These are phyloP conservation scores for Hanseniaspora mollemarum DNA, from an alignment of 805 yeast genomes.

Conservation along the genomic window DNA sequence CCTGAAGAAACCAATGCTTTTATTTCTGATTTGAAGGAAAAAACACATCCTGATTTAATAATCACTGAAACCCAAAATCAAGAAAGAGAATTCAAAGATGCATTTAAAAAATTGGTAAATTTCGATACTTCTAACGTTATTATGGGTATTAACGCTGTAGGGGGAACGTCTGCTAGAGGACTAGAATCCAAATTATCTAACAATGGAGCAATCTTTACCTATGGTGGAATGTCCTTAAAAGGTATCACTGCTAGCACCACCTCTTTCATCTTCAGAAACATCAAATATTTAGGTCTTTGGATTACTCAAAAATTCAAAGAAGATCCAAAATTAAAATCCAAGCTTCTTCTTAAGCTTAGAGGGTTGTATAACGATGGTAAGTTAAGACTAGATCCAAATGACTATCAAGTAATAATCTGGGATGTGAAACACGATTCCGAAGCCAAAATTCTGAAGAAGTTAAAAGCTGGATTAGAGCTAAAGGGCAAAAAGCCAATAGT, in stretches of 20 bases:
- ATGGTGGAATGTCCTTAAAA: slow-evolving; percentile 95
- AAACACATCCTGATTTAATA: slow-evolving; percentile 33
- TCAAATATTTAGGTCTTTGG: slow-evolving; percentile 88
- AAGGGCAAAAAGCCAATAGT: slow-evolving; percentile 28
- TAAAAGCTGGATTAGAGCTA: slow-evolving; percentile 35
- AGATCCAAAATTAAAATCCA: slow-evolving; percentile 49
- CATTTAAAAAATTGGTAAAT: slow-evolving; percentile 34
- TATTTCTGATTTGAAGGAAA: not conserved
- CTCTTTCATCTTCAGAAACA: slow-evolving; percentile 76
- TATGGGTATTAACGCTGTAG: slow-evolving; percentile 83
- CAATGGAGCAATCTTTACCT: slow-evolving; percentile 72
- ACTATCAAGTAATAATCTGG: slow-evolving; percentile 31
- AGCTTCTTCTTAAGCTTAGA: slow-evolving; percentile 45
- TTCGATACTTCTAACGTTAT: slow-evolving; percentile 43
- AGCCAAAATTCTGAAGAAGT: slow-evolving; percentile 34
- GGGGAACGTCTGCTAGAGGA: slow-evolving; percentile 75
- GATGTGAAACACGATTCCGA: slow-evolving; percentile 27
- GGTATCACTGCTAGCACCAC: slow-evolving; percentile 90
- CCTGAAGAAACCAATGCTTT: slow-evolving; percentile 46
- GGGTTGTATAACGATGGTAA: slow-evolving; percentile 49
- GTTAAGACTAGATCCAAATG: slow-evolving; percentile 39
- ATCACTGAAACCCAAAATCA: slow-evolving; percentile 78
- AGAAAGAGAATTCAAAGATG: slow-evolving; percentile 53
- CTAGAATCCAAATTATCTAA: slow-evolving; percentile 69
- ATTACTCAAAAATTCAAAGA: slow-evolving; percentile 54